Evolutionary conservation across 2,329 filamentous ascomycete species (phyloP).

Genomic region (Sporothrix sp.): DNA sequence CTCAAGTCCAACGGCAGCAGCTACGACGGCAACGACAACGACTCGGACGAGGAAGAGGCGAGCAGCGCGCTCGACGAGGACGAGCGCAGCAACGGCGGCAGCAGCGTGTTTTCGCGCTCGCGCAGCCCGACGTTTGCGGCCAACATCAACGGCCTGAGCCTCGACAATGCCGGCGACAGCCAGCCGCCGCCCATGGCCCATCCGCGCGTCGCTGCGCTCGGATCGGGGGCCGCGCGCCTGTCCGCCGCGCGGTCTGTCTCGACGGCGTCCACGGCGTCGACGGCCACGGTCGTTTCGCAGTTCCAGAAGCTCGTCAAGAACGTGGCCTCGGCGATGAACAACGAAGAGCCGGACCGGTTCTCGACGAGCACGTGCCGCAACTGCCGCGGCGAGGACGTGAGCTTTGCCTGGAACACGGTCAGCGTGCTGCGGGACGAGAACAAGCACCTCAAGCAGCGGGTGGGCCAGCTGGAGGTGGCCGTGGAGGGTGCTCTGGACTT

Average conservation of each 20-base stretch:
- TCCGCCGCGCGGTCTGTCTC: constrained; percentile 10
- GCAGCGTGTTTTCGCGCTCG: constrained; percentile 52
- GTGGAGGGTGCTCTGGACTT: constrained; percentile 52
- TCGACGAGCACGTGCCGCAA: constrained; percentile 35
- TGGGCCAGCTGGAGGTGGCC: constrained; percentile 48
- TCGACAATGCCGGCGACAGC: constrained; percentile 16
- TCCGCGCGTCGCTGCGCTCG: constrained; percentile 16
- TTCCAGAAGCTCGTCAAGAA: constrained; percentile 37
- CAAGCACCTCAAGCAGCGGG: constrained; percentile 47
- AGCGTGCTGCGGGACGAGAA: constrained; percentile 53
- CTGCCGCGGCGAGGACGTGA: constrained; percentile 48
- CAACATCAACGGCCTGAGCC: constrained; percentile 14
- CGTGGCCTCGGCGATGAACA: constrained; percentile 28
- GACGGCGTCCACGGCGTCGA: constrained; percentile 24
- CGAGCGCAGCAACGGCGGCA: constrained; percentile 36
- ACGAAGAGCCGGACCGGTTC: constrained; percentile 19
- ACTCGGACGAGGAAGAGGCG: constrained; percentile 29
- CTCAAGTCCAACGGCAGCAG: constrained; percentile 33
- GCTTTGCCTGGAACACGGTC: constrained; percentile 57
- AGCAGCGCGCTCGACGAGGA: constrained; percentile 36
- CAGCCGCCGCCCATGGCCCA: constrained; percentile 11
- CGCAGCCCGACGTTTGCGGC: constrained; percentile 45
- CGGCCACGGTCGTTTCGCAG: constrained; percentile 5
- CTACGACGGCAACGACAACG: constrained; percentile 37
- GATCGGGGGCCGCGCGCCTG: not conserved